Evolutionary conservation across 495 filamentous ascomycete genomes (phyloP), one percentile per base, ranked within the genome.

Genomic region (Chlorociboria aeruginascens): DNA sequence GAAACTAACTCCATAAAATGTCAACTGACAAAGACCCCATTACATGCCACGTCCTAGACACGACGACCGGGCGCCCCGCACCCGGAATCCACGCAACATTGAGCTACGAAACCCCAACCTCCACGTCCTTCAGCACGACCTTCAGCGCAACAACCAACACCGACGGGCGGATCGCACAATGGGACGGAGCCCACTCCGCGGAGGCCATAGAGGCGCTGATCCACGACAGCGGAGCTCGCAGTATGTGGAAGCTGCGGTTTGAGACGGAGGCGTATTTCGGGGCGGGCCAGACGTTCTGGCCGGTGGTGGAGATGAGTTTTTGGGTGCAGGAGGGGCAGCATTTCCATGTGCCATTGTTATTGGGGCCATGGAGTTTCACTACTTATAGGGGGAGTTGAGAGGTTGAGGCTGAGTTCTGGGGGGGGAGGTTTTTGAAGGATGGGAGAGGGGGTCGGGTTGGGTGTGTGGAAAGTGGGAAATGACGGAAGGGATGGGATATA

Each of bases 331-430:
- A 73, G 41, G 79, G 69, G 10, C 74, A 84, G 67, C 85, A 93
- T 67, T 96, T 89, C 57, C 92, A 98, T 76, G 84, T 98, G 3
- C 92, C 92, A 25, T 67, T 98, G 61, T 56, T 98, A 62, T 61
- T 98, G 66, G 79, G 86, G 46, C 89, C 89, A 37, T 96, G 81
- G 70, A 87, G 82, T 59, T 98, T 94, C 68, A 86, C 86, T 42
- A 96, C 92, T 6, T 98, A 98, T 65, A 70, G 92, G 57, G 92
- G 92, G 31, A 78, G 73, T 48, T 81, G 61, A 53, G 47, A 13
- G 16, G 17, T 29, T 30, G 17, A 29, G 37, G 14, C n/a, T 35
- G 4, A 11, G 13, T 32, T 20, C 20, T 35, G 12, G 3, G 43
- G 12, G 4, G 35, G 17, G 35, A 38, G 35, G 17, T 13, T 25